A percentile compares a stretch with the other conserved stretches of the same genome.
Evolutionary conservation across 169 alveolate species (phyloP).

Genomic region (Plasmodium cynomolgi): DNA sequence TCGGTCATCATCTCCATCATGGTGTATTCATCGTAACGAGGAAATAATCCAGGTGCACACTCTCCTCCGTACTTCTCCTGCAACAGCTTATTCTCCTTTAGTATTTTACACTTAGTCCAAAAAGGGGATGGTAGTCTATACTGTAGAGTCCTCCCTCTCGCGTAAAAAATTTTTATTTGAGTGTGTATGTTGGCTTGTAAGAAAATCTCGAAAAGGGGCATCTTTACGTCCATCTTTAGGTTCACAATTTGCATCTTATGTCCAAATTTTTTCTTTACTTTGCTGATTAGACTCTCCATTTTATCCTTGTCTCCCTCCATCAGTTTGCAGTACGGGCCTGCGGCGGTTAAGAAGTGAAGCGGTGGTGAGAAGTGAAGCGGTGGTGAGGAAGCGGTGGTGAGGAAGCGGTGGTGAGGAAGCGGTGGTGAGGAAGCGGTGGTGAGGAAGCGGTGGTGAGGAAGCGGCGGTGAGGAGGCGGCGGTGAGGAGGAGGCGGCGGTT

Average conservation of each 20-base stretch:
- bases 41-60: constrained; percentile 81
- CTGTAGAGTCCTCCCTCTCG: constrained; percentile 74
- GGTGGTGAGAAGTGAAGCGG: not conserved
- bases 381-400: too few species aligned
- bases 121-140: constrained; percentile 77
- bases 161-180: constrained; percentile 72
- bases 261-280: constrained; percentile 67
- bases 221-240: constrained; percentile 66
- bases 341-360: not conserved
- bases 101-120: constrained; percentile 76
- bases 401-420: too few species aligned
- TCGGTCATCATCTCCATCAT: constrained; percentile 80
- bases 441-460: too few species aligned
- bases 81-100: constrained; percentile 74
- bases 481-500: too few species aligned
- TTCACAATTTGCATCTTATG: constrained; percentile 52
- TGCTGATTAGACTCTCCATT: constrained; percentile 62
- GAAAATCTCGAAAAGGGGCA: constrained; percentile 73
- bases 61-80: constrained; percentile 81
- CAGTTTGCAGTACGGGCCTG: constrained; percentile 72
- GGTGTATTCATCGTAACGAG: constrained; percentile 76
- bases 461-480: too few species aligned
- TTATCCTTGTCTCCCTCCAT: constrained; percentile 68
- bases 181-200: constrained; percentile 72
- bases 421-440: too few species aligned